A percentile compares a stretch with the other conserved stretches of the same genome.
Evolutionary conservation across 106 monocot genomes (phyloP).

Genomic region (Acanthochlamys bracteata): DNA sequence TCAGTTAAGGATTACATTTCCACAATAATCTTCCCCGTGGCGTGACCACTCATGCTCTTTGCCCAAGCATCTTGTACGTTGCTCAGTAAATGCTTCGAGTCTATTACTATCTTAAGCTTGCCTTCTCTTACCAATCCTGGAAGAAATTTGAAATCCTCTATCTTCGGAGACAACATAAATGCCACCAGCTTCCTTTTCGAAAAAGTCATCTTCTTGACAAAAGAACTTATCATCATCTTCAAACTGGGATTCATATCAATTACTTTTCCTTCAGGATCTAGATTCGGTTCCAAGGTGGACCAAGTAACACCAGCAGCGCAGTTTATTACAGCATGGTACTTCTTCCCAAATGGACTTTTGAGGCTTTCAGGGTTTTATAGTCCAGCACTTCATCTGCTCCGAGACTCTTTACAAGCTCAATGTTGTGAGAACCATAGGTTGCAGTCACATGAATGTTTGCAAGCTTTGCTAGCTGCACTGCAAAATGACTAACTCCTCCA

Average conservation of each 20-base stretch:
- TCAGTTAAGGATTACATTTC: no score
- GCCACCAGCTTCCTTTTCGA: background rate
- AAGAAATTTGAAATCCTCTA: background rate
- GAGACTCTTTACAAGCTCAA: background rate
- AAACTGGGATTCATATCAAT: background rate
- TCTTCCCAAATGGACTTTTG: background rate
- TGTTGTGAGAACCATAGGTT: background rate
- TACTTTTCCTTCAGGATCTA: background rate
- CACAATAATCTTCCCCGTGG: background rate
- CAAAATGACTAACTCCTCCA: background rate
- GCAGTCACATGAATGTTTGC: background rate
- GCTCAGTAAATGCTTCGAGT: background rate
- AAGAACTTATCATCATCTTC: background rate
- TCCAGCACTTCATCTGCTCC: conserved; percentile 2
- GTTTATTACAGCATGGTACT: background rate
- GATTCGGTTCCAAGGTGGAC: background rate
- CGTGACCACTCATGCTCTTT: background rate
- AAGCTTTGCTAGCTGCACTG: background rate
- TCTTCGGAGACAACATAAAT: background rate
- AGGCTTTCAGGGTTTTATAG: background rate
- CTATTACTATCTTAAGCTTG: background rate
- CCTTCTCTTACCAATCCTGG: background rate
- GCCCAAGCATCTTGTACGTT: background rate
- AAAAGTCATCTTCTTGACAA: background rate
- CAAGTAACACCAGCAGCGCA: background rate